Conservation (phyloP, 2,329 filamentous ascomycete species). For the Arthrobotrys musiformis region DNA sequence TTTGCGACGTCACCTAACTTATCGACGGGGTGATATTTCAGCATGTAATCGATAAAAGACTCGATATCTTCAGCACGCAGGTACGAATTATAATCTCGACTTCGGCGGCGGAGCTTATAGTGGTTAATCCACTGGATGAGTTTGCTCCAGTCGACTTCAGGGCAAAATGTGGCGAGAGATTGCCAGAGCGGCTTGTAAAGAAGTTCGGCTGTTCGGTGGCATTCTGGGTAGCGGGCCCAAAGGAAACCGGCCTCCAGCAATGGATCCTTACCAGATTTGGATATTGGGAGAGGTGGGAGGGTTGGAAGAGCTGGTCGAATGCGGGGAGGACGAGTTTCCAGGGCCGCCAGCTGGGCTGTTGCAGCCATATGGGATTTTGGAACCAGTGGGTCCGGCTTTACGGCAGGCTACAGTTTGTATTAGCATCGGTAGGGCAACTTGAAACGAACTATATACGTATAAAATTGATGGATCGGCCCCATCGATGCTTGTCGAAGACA, state of each 20-base stretch:
- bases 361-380: constrained; percentile 7
- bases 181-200: constrained; percentile 38
- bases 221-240: constrained; percentile 15
- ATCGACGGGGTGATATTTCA: constrained; percentile 41
- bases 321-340: constrained; percentile 7
- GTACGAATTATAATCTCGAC: constrained; percentile 31
- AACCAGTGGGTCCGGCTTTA: neutral
- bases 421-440: neutral
- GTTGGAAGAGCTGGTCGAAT: constrained; percentile 18
- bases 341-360: neutral
- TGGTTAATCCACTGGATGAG: constrained; percentile 35
- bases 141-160: constrained; percentile 46
- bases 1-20: constrained; percentile 11
- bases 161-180: constrained; percentile 27
- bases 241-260: constrained; percentile 9
- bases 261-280: constrained; percentile 25
- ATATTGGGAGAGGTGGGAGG: neutral
- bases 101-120: constrained; percentile 42
- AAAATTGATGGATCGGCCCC: neutral
- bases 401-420: neutral
- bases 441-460: neutral
- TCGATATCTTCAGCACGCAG: constrained; percentile 43
- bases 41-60: constrained; percentile 51
- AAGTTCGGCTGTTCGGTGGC: constrained; percentile 22
- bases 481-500: constrained; percentile 1